Evolutionary conservation across 2,329 filamentous ascomycete species (phyloP).

Genomic region (Tolypocladium capitatum): DNA sequence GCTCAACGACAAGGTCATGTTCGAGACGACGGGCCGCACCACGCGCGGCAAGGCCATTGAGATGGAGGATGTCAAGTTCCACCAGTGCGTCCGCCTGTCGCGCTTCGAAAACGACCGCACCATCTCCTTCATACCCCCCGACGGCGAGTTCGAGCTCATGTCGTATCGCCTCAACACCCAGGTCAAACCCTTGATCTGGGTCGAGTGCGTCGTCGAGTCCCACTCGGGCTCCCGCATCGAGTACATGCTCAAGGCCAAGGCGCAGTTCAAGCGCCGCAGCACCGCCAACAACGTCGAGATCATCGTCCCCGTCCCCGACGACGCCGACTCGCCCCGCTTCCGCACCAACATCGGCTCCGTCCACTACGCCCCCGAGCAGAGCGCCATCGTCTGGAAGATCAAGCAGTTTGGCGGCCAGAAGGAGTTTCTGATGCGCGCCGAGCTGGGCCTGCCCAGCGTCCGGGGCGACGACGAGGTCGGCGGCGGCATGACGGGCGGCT

Average conservation of each 20-base stretch:
- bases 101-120: constrained; percentile 97
- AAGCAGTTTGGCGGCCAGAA: constrained; percentile 99
- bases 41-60: constrained; percentile 95
- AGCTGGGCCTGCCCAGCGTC: constrained; percentile 86
- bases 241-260: constrained; percentile 97
- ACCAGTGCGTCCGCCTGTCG: constrained; percentile 91
- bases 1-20: constrained; percentile 99
- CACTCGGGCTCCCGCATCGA: constrained; percentile 93
- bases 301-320: constrained; percentile 89
- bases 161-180: constrained; percentile 97
- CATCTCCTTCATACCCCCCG: constrained; percentile 96
- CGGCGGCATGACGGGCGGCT: constrained; percentile 94
- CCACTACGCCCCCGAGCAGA: constrained; percentile 94
- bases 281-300: constrained; percentile 99
- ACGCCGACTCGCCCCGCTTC: constrained; percentile 92
- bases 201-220: constrained; percentile 92
- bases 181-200: constrained; percentile 97
- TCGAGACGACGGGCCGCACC: constrained; percentile 88
- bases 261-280: constrained; percentile 94
- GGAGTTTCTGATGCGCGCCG: constrained; percentile 96
- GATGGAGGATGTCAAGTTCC: constrained; percentile 99
- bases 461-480: constrained; percentile 91
- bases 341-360: constrained; percentile 94
- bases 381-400: constrained; percentile 98
- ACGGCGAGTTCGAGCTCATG: constrained; percentile 99